Evolutionary conservation across 208 protist species (phyloP).

Genomic region (Wallacemonas sp.): DNA sequence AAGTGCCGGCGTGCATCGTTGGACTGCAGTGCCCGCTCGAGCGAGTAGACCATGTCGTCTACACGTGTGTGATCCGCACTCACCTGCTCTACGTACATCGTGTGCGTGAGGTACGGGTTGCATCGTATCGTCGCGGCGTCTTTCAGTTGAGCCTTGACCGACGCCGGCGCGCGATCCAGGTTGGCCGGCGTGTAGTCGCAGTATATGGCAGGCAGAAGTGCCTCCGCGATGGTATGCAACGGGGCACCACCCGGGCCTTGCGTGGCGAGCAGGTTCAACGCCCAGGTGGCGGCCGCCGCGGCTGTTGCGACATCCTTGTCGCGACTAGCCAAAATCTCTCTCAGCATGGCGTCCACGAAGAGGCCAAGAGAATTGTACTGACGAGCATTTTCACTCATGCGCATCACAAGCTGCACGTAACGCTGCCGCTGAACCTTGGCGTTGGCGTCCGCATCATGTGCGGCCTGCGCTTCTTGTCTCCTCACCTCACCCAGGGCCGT

Average conservation of each 20-base stretch:
- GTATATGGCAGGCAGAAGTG: conserved; percentile 72
- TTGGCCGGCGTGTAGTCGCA: conserved; percentile 50
- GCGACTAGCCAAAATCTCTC: conserved; percentile 33
- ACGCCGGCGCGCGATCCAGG: conserved; percentile 35
- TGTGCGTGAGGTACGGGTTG: conserved; percentile 85
- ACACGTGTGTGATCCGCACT: conserved; percentile 29
- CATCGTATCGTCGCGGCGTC: conserved; percentile 37
- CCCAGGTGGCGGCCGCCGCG: conserved; percentile 71
- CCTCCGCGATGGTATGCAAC: conserved; percentile 40
- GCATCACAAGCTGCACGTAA: conserved; percentile 67
- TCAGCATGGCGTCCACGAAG: conserved; percentile 82
- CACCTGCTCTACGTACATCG: conserved; percentile 77
- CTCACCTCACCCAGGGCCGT: conserved; percentile 24
- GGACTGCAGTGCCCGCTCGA: conserved; percentile 36
- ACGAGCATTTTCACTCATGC: conserved; percentile 35
- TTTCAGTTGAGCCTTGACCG: conserved; percentile 53
- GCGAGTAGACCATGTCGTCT: conserved; percentile 20
- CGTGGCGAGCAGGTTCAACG: conserved; percentile 53
- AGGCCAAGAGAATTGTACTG: conserved; percentile 64
- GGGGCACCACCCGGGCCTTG: conserved; percentile 16
- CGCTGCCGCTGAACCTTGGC: conserved; percentile 55
- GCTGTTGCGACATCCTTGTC: conserved; percentile 28
- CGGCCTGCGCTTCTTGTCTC: conserved; percentile 11
- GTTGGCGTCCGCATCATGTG: conserved; percentile 41
- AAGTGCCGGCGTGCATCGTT: conserved; percentile 49